These are phyloP conservation scores for Salvia sclarea DNA, from an alignment of 305 asterid genomes.

Conservation along the genomic window DNA sequence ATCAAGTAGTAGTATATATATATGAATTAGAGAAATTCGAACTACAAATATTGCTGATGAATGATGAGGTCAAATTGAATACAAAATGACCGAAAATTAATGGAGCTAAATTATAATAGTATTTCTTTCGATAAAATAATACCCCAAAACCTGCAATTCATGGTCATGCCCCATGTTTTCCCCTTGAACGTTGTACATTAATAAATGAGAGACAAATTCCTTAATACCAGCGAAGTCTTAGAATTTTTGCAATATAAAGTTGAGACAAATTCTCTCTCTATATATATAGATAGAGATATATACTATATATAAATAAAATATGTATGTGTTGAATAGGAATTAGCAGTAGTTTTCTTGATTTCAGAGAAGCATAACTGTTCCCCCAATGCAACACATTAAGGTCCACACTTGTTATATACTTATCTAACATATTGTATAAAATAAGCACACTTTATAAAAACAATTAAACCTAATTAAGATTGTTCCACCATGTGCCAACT, in stretches of 20 bases:
- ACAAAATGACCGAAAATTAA: background rate
- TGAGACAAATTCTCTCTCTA: constrained; percentile 21
- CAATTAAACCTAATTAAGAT: background rate
- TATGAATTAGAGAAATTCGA: background rate
- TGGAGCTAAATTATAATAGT: background rate
- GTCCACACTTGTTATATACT: constrained; percentile 47
- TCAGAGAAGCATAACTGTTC: constrained; percentile 61
- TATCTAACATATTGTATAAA: constrained; percentile 10
- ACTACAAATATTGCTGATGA: background rate
- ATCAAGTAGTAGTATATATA: no score
- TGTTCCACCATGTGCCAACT: constrained; percentile 28
- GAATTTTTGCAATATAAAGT: constrained; percentile 38
- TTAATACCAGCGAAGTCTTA: constrained; percentile 50
- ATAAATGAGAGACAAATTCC: constrained; percentile 50
- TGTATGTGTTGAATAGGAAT: constrained; percentile 26
- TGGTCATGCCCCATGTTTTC: constrained; percentile 15
- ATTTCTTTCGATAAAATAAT: background rate
- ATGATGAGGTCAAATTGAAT: background rate
- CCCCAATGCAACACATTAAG: constrained; percentile 51
- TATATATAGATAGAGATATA: no score
- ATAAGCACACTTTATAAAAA: background rate
- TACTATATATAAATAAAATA: no score
- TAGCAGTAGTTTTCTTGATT: constrained; percentile 52
- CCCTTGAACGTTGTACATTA: constrained; percentile 13
- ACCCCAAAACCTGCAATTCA: constrained; percentile 31